A percentile compares a stretch with the other conserved stretches of the same genome.
Conservation (phyloP, 768 basidiomycete species). For the Amanita rubescens region DNA sequence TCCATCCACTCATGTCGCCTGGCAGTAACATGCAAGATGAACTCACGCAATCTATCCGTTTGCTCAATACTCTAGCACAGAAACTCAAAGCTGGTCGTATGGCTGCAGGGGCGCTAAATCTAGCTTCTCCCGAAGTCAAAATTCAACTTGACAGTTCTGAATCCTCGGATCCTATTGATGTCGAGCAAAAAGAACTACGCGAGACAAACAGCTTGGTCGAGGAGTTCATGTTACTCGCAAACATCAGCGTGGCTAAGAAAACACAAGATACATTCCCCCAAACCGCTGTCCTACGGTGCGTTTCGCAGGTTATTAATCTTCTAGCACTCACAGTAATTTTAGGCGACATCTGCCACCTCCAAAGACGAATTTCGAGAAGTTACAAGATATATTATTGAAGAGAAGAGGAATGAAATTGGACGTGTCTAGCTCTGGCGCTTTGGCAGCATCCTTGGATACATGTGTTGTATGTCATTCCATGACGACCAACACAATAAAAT, state of each 20-base stretch:
- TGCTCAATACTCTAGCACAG: constrained; percentile 80
- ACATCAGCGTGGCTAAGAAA: constrained; percentile 85
- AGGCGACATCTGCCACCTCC: constrained; percentile 93
- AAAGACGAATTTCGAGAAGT: constrained; percentile 86
- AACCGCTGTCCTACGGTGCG: constrained; percentile 83
- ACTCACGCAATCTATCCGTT: constrained; percentile 76
- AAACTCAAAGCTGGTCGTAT: constrained; percentile 83
- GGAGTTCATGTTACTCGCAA: constrained; percentile 98
- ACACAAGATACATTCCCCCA: constrained; percentile 95
- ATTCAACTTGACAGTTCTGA: constrained; percentile 92
- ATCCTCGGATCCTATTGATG: constrained; percentile 92
- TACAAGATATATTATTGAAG: constrained; percentile 88
- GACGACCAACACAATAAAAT: neutral
- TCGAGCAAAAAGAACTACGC: constrained; percentile 86
- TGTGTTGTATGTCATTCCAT: constrained; percentile 59
- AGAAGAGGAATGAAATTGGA: constrained; percentile 78
- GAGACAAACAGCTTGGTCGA: constrained; percentile 98
- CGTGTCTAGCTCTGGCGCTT: constrained; percentile 83
- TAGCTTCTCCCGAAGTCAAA: constrained; percentile 97
- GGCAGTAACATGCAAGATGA: constrained; percentile 69
- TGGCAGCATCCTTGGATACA: constrained; percentile 81
- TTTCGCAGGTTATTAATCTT: neutral
- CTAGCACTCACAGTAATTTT: neutral
- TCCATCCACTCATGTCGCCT: neutral
- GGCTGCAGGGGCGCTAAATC: constrained; percentile 94